These are phyloP conservation scores for Stylonectria norvegica DNA, from an alignment of 2,329 filamentous ascomycete genomes.

Conservation along the genomic window DNA sequence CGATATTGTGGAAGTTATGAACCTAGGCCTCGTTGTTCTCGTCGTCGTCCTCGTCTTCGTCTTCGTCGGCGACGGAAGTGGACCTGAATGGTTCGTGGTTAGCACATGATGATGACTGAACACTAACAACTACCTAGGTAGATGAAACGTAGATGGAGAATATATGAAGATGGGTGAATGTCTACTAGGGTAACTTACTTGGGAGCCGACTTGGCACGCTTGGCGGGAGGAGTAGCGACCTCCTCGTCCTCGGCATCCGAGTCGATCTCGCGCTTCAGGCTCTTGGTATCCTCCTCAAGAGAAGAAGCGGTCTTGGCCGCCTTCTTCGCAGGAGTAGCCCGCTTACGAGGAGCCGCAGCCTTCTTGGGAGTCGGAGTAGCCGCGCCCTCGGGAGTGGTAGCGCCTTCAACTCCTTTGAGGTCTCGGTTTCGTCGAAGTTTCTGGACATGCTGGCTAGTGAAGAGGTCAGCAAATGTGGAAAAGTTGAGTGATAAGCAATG, in stretches of 20 bases:
- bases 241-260: conserved; percentile 7
- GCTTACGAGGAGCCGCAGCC: conserved; percentile 28
- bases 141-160: neutral
- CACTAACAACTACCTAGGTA: too few species aligned
- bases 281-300: conserved; percentile 24
- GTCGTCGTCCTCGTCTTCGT: too few species aligned
- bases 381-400: conserved; percentile 7
- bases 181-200: conserved; percentile 15
- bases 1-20: too few species aligned
- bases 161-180: neutral
- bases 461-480: conserved; percentile 1
- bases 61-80: too few species aligned
- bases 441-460: conserved; percentile 44
- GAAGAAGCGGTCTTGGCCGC: conserved; percentile 13
- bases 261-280: conserved; percentile 26
- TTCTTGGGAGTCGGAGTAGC: conserved; percentile 24
- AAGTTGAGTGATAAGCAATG: neutral
- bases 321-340: conserved; percentile 27
- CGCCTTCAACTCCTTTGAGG: conserved; percentile 21
- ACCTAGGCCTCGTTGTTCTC: too few species aligned
- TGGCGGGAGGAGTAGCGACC: conserved; percentile 14
- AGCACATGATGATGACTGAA: too few species aligned
- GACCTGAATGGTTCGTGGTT: too few species aligned
- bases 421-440: conserved; percentile 40
- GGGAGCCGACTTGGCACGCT: conserved; percentile 22